Evolutionary conservation across 306 rosid genomes (phyloP), one percentile per base, ranked within the genome.

Genomic region (Sindora glabra): DNA sequence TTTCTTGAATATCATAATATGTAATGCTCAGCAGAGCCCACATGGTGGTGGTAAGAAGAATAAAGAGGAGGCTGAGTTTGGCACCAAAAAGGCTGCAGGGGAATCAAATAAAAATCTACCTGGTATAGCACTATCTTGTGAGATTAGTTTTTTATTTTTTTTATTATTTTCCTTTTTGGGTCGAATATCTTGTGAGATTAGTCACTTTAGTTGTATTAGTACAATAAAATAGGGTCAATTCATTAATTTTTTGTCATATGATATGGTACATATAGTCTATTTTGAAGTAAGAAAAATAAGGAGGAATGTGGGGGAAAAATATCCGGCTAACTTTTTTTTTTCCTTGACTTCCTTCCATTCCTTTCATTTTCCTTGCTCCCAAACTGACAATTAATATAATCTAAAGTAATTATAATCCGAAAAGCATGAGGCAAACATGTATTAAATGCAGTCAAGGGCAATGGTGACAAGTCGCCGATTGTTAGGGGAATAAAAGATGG

Each of bases 101-200:
- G 58, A 70, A 30, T 63, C 86, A 29, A 34, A 56, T 50, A 67
- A 62, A 32, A 9, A 51, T 42, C 47, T 74, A 36, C 62, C 50
- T 8, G 83, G 87, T 81, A 81, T 59, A 62, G 25, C 57, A 34
- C 62, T 64, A 47, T 54, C 63, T 32, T 57, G 24, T 56, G 10
- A 51, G 32, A 59, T 44, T 44, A 45, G 23, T 34, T 29, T 26
- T n/a, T n/a, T n/a, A n/a, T n/a, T n/a, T n/a, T n/a, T n/a, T n/a
- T n/a, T n/a, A n/a, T n/a, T n/a, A n/a, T n/a, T n/a, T n/a, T n/a
- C n/a, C n/a, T n/a, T n/a, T n/a, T n/a, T n/a, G n/a, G n/a, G n/a
- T n/a, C n/a, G n/a, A n/a, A n/a, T n/a, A n/a, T 9, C 0, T 29
- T 29, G 5, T 29, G 2, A 29, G 34, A 29, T 29, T 29, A 4